phyloP scores from a whole-genome alignment of 169 alveolate species.

The Plasmodium cynomolgi region DNA sequence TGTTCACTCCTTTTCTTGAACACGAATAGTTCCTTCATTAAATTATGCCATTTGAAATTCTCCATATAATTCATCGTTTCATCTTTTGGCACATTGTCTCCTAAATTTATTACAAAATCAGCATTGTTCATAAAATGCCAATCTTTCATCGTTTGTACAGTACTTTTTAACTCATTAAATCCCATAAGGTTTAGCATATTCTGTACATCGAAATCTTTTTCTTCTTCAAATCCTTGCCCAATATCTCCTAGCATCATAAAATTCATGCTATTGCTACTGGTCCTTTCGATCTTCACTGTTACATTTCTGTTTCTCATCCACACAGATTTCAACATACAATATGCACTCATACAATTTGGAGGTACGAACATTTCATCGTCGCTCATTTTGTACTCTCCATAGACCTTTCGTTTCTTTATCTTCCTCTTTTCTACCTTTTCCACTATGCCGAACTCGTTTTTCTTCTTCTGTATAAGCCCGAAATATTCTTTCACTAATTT shows the following conservation, averaged over 20 bases:
- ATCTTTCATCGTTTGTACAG: constrained; percentile 42
- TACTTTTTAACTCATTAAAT: constrained; percentile 67
- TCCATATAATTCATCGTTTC: not conserved
- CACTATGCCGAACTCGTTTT: not conserved
- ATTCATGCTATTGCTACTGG: constrained; percentile 46
- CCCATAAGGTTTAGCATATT: constrained; percentile 39
- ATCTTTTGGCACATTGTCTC: constrained; percentile 58
- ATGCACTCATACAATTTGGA: constrained; percentile 53
- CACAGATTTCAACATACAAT: constrained; percentile 51
- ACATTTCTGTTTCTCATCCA: constrained; percentile 64
- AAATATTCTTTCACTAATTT: constrained; percentile 54
- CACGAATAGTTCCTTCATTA: constrained; percentile 48
- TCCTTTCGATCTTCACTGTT: constrained; percentile 47
- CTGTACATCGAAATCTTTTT: constrained; percentile 9
- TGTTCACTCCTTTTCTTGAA: constrained; percentile 40
- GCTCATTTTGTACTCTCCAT: constrained; percentile 49
- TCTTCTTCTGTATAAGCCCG: not conserved
- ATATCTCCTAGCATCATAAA: constrained; percentile 73
- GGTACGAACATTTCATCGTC: constrained; percentile 61
- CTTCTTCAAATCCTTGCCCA: constrained; percentile 54
- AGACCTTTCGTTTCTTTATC: not conserved
- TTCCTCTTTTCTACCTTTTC: not conserved
- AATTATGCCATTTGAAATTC: constrained; percentile 47
- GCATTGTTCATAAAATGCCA: constrained; percentile 64
- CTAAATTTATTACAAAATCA: constrained; percentile 71